Evolutionary conservation across 371 early-diverging fungal species (phyloP), one percentile per base, ranked within the genome.

Genomic region (Syncephalastrum monosporum): DNA sequence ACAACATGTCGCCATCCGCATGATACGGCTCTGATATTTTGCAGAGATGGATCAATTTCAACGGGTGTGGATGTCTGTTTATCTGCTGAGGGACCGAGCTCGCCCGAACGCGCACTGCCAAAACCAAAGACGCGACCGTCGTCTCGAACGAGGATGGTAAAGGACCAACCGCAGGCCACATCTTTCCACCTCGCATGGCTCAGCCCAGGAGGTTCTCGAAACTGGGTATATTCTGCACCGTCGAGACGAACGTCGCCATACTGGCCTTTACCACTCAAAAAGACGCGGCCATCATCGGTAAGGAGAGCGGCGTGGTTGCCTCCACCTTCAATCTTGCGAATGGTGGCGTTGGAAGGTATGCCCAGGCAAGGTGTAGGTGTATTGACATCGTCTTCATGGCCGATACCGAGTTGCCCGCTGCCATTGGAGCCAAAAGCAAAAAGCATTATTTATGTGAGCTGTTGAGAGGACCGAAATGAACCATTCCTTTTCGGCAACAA

Each of bases 1-100:
- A 86, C 61, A 5, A 74, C 75, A 60, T 84, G 84, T 46, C 88
- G 77, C 67, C 84, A 83, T 5, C 90, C 91, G 62, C 87, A 86
- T 5, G 75, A 71, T 10, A 87, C 79, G 5, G 66, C 50, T 14
- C 63, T 57, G 24, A 82, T 63, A 14, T 67, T 47, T 14, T 65
- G 33, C 4, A 60, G 17, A n/a, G 27, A 21, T 17, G 17, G 50
- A 17, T 61, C 51, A 12, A 70, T 48, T 47, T 56, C 56, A 14
- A 67, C 63, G 8, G 53, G 50, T 10, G 38, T 46, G 3, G 38
- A 33, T 12, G 38, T 66, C 60, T 13, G 46, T 57, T 12, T 21
- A 13, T 3, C 24, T 33, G 23, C n/a, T 12, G 8, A 41, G 5
- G 2, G 66, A 27, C 75, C 75, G 1, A 86, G 65, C 46, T 83